Evolutionary conservation across 1,284 basidiomycete species (phyloP).

Genomic region (Sanguinoderma infundibulare): DNA sequence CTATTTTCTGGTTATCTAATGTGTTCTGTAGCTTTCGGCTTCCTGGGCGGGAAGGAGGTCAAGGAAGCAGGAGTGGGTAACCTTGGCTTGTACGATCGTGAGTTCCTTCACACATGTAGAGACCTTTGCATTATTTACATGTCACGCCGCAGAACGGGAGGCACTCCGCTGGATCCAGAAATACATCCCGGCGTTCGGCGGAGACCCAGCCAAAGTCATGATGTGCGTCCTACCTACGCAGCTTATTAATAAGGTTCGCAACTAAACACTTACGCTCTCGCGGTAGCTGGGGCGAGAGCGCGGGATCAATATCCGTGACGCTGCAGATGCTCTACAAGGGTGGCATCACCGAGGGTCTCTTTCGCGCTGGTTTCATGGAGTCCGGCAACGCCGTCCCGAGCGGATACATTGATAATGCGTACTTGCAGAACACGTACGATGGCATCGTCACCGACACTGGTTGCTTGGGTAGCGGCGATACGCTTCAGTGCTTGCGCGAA

Average conservation of each 20-base stretch:
- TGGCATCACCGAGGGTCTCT: conserved; percentile 28
- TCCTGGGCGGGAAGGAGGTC: conserved; percentile 52
- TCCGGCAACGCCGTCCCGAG: conserved; percentile 39
- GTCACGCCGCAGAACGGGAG: conserved; percentile 7
- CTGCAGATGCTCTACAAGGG: conserved; percentile 9
- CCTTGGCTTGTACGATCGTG: conserved; percentile 57
- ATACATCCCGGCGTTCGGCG: conserved; percentile 45
- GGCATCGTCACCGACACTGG: conserved; percentile 35
- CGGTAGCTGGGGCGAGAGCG: conserved; percentile 15
- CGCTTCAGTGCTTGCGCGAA: conserved; percentile 45
- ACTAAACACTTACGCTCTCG: not conserved
- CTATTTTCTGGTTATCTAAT: not conserved
- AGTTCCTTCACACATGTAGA: conserved; percentile 20
- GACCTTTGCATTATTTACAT: not conserved
- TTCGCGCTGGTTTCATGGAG: conserved; percentile 41
- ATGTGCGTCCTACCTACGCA: conserved; percentile 16
- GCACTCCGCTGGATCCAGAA: conserved; percentile 62
- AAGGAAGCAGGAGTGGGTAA: conserved; percentile 55
- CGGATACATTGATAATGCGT: conserved; percentile 28
- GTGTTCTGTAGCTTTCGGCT: conserved; percentile 44
- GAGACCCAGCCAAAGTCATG: conserved; percentile 39
- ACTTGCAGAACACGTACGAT: conserved; percentile 41
- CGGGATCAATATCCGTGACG: conserved; percentile 8
- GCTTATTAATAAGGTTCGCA: conserved; percentile 30
- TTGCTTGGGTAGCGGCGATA: conserved; percentile 38